Base-by-base conservation (phyloP, 176 grass and related monocot genomes). In the Eleusine coracana region DNA sequence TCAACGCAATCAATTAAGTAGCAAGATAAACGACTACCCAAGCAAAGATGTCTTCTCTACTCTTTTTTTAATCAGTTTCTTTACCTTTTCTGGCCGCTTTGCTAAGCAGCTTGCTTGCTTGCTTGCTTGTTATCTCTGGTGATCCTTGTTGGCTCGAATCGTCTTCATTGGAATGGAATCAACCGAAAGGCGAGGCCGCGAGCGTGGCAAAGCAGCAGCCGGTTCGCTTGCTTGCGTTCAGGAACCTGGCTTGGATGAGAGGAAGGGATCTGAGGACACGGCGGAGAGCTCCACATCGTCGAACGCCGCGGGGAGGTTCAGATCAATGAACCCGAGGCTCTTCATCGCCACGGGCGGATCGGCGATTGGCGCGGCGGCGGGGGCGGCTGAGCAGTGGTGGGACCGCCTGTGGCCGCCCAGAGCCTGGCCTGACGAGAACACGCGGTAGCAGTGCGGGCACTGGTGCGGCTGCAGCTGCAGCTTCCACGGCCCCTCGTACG, bases 381-480 rank as follows among this genome's bases (percentile, higher is more conserved):
- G 56, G 45, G 25, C 15, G 52, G 83, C 74, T 3, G 92, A 68
- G 54, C 85, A 67, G 80, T 82, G 75, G 51, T 88, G 85, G 46
- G 92, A 74, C 41, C 83, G 84, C 91, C 83, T 98, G 87, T 98
- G 96, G 50, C 92, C 89, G 45, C 91, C 91, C 1, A 95, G 90
- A 40, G 96, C 92, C 64, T 98, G 91, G 5, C 87, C 88, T 0
- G 96, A 93, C 59, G 79, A 1, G 91, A 98, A 98, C 29, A 82
- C 75, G 69, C 87, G 87, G 49, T 45, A 69, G 89, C 96, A 95
- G 74, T 87, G 75, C 68, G 86, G 80, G 64, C 89, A 98, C 63
- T 74, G 51, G 64, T 94, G 88, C 54, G 51, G 29, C 66, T 52
- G 80, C 76, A 23, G 31, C 31, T 34, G 75, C 67, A 18, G 78